Percentiles rank a stretch among this genome's conserved stretches.
Conservation (phyloP, 352 stramenopile genomes). For the Halophytophthora polymorphica region DNA sequence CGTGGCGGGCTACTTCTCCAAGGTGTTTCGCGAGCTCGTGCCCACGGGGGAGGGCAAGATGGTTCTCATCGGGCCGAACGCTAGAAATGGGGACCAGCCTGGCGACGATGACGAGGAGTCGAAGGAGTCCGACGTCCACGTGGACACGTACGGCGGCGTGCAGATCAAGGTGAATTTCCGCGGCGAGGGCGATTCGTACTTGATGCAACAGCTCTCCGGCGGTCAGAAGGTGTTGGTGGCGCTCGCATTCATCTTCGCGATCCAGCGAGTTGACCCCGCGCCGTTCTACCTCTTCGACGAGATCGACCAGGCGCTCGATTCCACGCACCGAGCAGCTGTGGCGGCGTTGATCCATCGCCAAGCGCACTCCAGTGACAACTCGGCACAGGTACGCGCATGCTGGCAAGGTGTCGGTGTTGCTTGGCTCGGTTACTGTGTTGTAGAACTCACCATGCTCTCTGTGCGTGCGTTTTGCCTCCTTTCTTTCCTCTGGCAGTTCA, state of each 20-base stretch:
- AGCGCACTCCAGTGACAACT: slow-evolving; percentile 92
- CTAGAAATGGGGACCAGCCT: slow-evolving; percentile 15
- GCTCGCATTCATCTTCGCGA: slow-evolving; percentile 99
- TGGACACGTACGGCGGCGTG: slow-evolving; percentile 96
- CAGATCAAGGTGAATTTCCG: slow-evolving; percentile 98
- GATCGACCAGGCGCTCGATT: slow-evolving; percentile 99
- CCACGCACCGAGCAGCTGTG: slow-evolving; percentile 96
- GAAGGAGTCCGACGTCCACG: slow-evolving; percentile 29
- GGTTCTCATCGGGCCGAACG: slow-evolving; percentile 93
- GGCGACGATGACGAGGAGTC: slow-evolving; percentile 17
- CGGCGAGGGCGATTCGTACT: slow-evolving; percentile 93
- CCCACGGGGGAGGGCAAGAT: slow-evolving; percentile 95
- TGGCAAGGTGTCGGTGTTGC: background rate
- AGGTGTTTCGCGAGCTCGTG: slow-evolving; percentile 98
- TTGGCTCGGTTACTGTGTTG: background rate
- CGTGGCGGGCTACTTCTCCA: slow-evolving; percentile 97
- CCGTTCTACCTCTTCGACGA: slow-evolving; percentile 99
- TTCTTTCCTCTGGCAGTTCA: slow-evolving; percentile 67
- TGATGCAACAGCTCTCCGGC: slow-evolving; percentile 98
- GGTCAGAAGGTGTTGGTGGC: slow-evolving; percentile 99
- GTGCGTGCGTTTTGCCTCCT: background rate
- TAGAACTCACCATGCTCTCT: background rate
- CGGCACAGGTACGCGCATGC: slow-evolving; percentile 86
- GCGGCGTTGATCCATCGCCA: slow-evolving; percentile 96
- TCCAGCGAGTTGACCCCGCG: slow-evolving; percentile 97